Conservation (phyloP, 257 asterid genomes). For the Phtheirospermum japonicum region DNA sequence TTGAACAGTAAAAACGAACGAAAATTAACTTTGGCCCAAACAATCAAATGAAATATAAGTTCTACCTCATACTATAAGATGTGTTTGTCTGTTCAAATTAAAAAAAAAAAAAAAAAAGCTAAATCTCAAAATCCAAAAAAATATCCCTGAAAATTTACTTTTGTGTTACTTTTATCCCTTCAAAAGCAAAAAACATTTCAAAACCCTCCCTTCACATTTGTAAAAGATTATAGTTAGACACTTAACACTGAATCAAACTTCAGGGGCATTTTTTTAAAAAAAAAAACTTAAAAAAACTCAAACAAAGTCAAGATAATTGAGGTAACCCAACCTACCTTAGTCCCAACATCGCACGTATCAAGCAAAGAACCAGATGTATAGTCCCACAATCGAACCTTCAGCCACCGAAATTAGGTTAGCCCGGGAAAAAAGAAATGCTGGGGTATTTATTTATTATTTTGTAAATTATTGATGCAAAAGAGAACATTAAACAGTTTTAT, state of each 20-base stretch:
- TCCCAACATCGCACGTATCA: slow-evolving; percentile 71
- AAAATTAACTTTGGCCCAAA: no score
- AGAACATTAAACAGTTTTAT: not conserved
- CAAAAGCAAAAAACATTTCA: no score
- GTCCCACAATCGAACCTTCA: slow-evolving; percentile 94
- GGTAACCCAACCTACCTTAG: slow-evolving; percentile 46
- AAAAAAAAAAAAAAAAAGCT: no score
- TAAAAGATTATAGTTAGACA: no score
- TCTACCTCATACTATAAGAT: not conserved
- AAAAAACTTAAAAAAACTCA: not conserved
- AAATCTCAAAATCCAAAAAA: no score
- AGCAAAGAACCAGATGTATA: slow-evolving; percentile 74
- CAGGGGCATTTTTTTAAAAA: no score
- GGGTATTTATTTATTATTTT: not conserved
- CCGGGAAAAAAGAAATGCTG: slow-evolving; percentile 6
- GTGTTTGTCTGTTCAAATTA: not conserved
- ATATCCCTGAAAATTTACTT: no score
- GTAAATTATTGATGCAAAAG: slow-evolving; percentile 1
- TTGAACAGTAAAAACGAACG: no score
- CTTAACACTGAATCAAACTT: no score
- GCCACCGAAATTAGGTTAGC: slow-evolving; percentile 20
- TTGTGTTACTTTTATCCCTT: no score
- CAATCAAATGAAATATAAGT: not conserved
- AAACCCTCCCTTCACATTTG: no score
- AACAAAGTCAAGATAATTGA: not conserved